Percentiles rank a stretch among this genome's conserved stretches.
These are phyloP conservation scores for Arachis stenosperma DNA, from an alignment of 306 rosid genomes.

Conservation along the genomic window DNA sequence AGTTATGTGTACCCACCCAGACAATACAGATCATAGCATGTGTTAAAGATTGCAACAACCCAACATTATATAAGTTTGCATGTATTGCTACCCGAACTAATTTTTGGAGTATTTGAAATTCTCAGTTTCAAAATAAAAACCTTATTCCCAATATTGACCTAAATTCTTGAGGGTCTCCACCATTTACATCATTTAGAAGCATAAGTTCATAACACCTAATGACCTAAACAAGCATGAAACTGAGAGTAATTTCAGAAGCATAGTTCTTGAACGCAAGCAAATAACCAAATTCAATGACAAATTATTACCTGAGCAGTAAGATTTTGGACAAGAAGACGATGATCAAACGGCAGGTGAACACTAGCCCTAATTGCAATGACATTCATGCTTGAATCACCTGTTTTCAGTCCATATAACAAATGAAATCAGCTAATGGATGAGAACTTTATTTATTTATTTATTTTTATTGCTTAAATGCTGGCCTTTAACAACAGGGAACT, in stretches of 20 bases:
- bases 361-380: conserved; percentile 85
- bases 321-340: conserved; percentile 76
- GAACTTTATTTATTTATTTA: not conserved
- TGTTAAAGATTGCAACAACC: not conserved
- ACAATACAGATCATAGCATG: not conserved
- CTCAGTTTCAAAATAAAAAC: not conserved
- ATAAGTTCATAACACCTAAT: not conserved
- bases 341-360: conserved; percentile 83
- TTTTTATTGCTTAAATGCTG: conserved; percentile 2
- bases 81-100: not conserved
- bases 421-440: conserved; percentile 36
- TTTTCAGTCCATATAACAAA: conserved; percentile 47
- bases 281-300: conserved; percentile 1
- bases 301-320: conserved; percentile 78
- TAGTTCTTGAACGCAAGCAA: conserved; percentile 8
- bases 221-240: conserved; percentile 5
- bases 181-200: not conserved
- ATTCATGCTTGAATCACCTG: conserved; percentile 80
- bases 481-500: not conserved
- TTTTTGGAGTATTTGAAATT: conserved; percentile 7
- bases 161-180: conserved; percentile 11
- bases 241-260: conserved; percentile 13
- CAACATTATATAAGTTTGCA: not conserved
- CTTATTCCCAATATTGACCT: not conserved
- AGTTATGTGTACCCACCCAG: not conserved